Evolutionary conservation across 495 filamentous ascomycete genomes (phyloP).

Genomic region (Aeminium ludgeri): DNA sequence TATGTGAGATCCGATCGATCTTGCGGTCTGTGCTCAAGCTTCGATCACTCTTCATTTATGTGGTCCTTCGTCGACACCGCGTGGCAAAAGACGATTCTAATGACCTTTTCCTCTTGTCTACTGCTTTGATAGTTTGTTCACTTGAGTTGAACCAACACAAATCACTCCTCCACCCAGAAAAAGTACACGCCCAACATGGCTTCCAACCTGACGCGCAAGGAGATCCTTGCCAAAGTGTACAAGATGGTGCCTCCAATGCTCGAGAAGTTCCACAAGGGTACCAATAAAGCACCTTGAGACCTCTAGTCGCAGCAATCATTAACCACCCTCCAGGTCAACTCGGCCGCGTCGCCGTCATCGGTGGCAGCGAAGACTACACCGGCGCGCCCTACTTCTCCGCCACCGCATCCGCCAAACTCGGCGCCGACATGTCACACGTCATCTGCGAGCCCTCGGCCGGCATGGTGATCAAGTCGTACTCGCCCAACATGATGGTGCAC

Average conservation of each 20-base stretch:
- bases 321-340: constrained; percentile 50
- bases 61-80: too few species aligned
- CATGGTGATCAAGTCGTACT: constrained; percentile 87
- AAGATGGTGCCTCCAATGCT: constrained; percentile 90
- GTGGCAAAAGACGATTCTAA: too few species aligned
- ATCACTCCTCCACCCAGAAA: too few species aligned
- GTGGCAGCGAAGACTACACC: constrained; percentile 89
- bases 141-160: too few species aligned
- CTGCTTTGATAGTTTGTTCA: too few species aligned
- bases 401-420: constrained; percentile 78
- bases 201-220: constrained; percentile 34
- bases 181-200: constrained; percentile 27
- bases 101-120: too few species aligned
- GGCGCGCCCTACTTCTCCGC: constrained; percentile 96
- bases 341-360: constrained; percentile 83
- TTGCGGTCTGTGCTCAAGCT: too few species aligned
- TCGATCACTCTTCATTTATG: too few species aligned
- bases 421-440: constrained; percentile 55
- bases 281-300: constrained; percentile 4
- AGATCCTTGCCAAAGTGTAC: constrained; percentile 64
- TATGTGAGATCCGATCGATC: too few species aligned
- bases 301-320: constrained; percentile 5
- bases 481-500: constrained; percentile 96
- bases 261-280: constrained; percentile 93
- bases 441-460: constrained; percentile 82